Evolutionary conservation across 208 protist species (phyloP), one percentile per base, ranked within the genome.

Genomic region (Wallacemonas collosoma): DNA sequence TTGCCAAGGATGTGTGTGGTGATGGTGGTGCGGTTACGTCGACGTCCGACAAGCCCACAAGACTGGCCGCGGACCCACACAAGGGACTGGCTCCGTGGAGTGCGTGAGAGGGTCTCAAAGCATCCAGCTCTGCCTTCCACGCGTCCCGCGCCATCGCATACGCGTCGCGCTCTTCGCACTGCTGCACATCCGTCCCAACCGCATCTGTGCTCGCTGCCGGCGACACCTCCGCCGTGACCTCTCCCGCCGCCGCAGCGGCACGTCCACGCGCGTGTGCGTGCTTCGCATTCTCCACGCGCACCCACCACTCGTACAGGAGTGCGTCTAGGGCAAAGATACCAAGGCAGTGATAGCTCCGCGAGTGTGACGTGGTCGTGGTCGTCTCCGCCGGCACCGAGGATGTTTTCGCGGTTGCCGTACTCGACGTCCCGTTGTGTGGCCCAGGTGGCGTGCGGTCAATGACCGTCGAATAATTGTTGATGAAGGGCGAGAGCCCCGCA

Each of bases 391-490:
- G 26, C 26, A 26, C 26, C 26, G 26, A 26, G 26, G 26, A 26
- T 26, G 26, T 26, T 26, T 26, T 26, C 0, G 26, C 26, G 26
- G 26, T 26, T 26, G 26, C 26, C 26, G 26, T 0, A 26, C 26
- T 26, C 26, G 26, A 26, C 26, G 26, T 26, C 26, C 26, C 26
- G 0, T 26, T 26, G 26, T 26, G 26, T 26, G 26, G 26, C 26
- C 26, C 26, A 26, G 26, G 40, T 0, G 64, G 39, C 14, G 70
- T 72, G 63, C 61, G 57, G 35, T 78, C 68, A 45, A 65, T 67
- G 12, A 58, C 62, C 12, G 72, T 81, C 6, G 77, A 77, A 60
- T 77, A 87, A 63, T 74, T 75, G 60, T 87, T 87, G 47, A 72
- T 81, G 51, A 82, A 87, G 11, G 70, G 58, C 2, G 81, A 83